These are phyloP conservation scores for Cylindrodendrum hubeiense DNA, from an alignment of 2,329 filamentous ascomycete species.

Conservation along the genomic window DNA sequence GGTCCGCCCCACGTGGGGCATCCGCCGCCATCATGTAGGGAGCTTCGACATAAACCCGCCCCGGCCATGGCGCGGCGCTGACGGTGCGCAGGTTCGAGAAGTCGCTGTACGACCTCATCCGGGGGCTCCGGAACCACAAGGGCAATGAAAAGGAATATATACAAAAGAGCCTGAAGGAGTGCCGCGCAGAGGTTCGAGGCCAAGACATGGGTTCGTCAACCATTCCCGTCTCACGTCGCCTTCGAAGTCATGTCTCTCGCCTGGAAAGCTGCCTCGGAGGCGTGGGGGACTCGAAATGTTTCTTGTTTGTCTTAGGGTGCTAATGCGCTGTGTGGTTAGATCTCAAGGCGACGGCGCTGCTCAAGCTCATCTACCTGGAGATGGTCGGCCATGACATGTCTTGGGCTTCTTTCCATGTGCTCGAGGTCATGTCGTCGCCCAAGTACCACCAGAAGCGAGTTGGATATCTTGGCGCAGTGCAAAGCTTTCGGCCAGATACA, in stretches of 20 bases:
- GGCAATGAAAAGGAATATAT: constrained; percentile 96
- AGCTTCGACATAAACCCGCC: constrained; percentile 19
- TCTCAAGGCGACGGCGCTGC: constrained; percentile 92
- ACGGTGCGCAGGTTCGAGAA: constrained; percentile 90
- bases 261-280: background rate
- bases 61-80: constrained; percentile 29
- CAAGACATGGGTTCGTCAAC: constrained; percentile 85
- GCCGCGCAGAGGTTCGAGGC: constrained; percentile 89
- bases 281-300: background rate
- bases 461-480: constrained; percentile 93
- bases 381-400: constrained; percentile 99
- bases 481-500: constrained; percentile 95
- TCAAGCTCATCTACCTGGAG: constrained; percentile 97
- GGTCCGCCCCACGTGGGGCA: constrained; percentile 47
- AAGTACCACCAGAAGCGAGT: constrained; percentile 97
- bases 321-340: constrained; percentile 63
- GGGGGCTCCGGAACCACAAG: constrained; percentile 94
- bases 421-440: constrained; percentile 97
- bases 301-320: background rate
- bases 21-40: constrained; percentile 44
- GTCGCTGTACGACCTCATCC: constrained; percentile 98
- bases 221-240: background rate
- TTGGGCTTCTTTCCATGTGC: constrained; percentile 97
- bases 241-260: background rate
- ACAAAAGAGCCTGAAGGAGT: constrained; percentile 93